A percentile compares a stretch with the other conserved stretches of the same genome.
These are phyloP conservation scores for Talaromyces stipitatus DNA, from an alignment of 495 filamentous ascomycete genomes.

Conservation along the genomic window DNA sequence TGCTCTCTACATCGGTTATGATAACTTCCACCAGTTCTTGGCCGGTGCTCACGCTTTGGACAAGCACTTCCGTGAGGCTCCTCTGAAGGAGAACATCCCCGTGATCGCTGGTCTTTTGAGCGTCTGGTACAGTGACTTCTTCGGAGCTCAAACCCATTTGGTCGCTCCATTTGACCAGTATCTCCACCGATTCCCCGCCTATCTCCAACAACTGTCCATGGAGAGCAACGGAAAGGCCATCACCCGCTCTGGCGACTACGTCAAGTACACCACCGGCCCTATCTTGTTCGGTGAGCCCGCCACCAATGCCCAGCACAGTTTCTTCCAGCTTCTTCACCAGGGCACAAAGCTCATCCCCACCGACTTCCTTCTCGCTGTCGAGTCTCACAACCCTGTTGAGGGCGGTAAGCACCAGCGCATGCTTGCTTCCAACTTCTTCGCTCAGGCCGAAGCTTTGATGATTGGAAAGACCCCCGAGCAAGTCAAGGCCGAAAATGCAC, in stretches of 20 bases:
- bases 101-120: constrained; percentile 85
- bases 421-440: constrained; percentile 97
- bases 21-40: constrained; percentile 96
- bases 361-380: constrained; percentile 92
- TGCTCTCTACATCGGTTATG: constrained; percentile 87
- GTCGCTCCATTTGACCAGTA: constrained; percentile 99
- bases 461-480: constrained; percentile 90
- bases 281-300: constrained; percentile 97
- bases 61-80: constrained; percentile 88
- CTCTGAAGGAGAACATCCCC: constrained; percentile 91
- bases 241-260: constrained; percentile 80
- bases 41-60: constrained; percentile 96
- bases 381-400: constrained; percentile 93
- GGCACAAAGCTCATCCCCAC: constrained; percentile 97
- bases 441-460: constrained; percentile 96
- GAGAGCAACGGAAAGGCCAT: constrained; percentile 99
- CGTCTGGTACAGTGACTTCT: constrained; percentile 99
- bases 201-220: constrained; percentile 98
- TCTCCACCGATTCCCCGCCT: constrained; percentile 96
- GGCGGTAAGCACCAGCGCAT: constrained; percentile 93
- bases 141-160: constrained; percentile 92
- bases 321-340: constrained; percentile 98
- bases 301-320: constrained; percentile 99
- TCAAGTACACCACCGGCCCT: constrained; percentile 93
- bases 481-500: constrained; percentile 81